Percentiles rank a stretch among this genome's conserved stretches.
phyloP scores from a whole-genome alignment of 306 rosid genomes.

The Cucurbita argyrosperma region DNA sequence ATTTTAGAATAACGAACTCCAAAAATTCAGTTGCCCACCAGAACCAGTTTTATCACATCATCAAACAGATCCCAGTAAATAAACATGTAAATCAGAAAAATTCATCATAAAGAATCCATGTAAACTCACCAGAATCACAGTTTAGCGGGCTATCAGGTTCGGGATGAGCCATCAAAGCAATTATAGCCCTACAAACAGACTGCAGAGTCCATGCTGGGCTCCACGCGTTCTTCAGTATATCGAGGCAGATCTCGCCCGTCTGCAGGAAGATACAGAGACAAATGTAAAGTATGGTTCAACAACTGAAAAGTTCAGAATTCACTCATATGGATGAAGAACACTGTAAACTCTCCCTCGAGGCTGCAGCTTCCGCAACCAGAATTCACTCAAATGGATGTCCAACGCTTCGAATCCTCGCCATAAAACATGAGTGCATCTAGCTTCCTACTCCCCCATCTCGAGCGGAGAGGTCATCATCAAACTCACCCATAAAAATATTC shows the following conservation, averaged over 20 bases:
- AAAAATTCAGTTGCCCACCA: neutral
- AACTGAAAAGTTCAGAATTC: neutral
- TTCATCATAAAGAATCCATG: neutral
- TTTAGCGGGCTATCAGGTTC: conserved; percentile 95
- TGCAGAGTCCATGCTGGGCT: conserved; percentile 99
- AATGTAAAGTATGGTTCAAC: neutral
- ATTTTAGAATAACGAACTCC: neutral
- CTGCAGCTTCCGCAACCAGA: neutral
- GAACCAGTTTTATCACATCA: neutral
- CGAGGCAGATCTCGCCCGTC: conserved; percentile 98
- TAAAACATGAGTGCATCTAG: neutral
- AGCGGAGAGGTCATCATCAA: neutral
- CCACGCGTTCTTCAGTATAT: conserved; percentile 96
- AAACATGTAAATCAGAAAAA: neutral
- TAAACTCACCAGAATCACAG: conserved; percentile 69
- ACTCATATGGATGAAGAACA: neutral
- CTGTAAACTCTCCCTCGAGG: no score
- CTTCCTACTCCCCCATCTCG: neutral
- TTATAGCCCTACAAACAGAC: conserved; percentile 96
- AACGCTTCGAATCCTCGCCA: neutral
- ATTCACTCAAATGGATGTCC: neutral
- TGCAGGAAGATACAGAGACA: conserved; percentile 10
- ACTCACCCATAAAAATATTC: neutral
- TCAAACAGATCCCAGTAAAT: neutral
- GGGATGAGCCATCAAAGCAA: conserved; percentile 97